Base-by-base conservation (phyloP, 2,329 filamentous ascomycete species). In the Claviceps digitariae region DNA sequence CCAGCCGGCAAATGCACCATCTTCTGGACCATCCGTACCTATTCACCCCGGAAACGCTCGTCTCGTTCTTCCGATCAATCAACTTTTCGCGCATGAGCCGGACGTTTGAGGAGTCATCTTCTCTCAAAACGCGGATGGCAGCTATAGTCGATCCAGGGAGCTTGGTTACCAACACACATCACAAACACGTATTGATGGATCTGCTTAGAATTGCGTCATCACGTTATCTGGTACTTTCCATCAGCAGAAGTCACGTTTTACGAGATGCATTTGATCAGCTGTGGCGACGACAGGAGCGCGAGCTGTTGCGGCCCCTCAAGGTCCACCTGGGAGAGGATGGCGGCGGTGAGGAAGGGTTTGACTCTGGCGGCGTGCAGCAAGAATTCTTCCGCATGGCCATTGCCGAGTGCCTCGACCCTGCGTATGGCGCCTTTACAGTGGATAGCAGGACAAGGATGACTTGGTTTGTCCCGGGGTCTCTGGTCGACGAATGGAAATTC, bases 311-410 rank as follows among this genome's bases (percentile, higher is more conserved):
- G 27, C 93, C 93, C 1, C 71, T 98, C 36, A 95, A 95, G 62
- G 84, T 98, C 9, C 84, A 88, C 50, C 79, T 97, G 54, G 90
- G 90, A 3, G 85, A 89, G 63, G 83, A 88, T 36, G 75, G 76
- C 52, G 88, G 89, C 31, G 88, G 89, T 34, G 93, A 97, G 66
- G 84, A 94, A 65, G 93, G 93, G 0, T 81, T 94, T 36, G 93
- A 98, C 66, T 89, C 91, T 49, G 93, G 93, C 45, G 93, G 93
- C 57, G 90, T 98, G 1, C 91, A 96, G 61, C 90, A 95, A 65
- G 93, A 98, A 58, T 97, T 95, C 65, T 97, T 98, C 70, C 82
- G 89, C 17, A 70, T 96, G 29, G 82, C 87, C 20, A 83, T 96
- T 60, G 81, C 81, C 1, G 84, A 95, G 62, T 87, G 86, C 3